Percentiles rank a stretch among this genome's conserved stretches.
Conservation (phyloP, 176 grass and related monocot species). For the Carex pumila region DNA sequence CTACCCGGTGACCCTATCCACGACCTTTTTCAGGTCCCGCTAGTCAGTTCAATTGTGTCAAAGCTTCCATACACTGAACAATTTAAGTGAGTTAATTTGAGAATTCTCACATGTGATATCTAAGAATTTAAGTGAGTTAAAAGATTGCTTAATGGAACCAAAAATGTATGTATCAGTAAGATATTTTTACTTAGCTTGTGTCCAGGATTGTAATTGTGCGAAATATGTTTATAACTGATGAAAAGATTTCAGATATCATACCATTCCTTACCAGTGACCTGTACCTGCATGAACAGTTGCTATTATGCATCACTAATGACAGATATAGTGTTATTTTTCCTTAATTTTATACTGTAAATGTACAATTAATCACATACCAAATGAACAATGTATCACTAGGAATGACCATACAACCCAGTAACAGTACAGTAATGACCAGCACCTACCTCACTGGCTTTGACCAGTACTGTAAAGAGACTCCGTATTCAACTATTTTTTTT, state of each 20-base stretch:
- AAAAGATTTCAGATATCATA: not conserved
- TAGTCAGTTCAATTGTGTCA: conserved; percentile 36
- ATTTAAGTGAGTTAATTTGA: conserved; percentile 32
- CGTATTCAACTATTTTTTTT: too few species aligned
- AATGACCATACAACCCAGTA: not conserved
- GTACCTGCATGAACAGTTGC: not conserved
- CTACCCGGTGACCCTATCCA: not conserved
- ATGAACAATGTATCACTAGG: not conserved
- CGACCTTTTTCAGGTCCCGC: conserved; percentile 36
- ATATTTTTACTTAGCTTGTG: not conserved
- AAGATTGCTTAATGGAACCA: not conserved
- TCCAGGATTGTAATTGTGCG: not conserved
- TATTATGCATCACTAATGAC: not conserved
- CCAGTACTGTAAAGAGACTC: too few species aligned
- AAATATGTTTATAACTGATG: not conserved
- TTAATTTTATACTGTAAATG: not conserved
- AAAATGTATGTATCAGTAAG: not conserved
- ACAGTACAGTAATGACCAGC: not conserved
- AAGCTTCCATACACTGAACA: conserved; percentile 60
- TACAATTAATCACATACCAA: not conserved
- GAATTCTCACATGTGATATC: not conserved
- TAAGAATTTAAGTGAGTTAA: not conserved
- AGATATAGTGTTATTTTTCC: not conserved
- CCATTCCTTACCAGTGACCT: not conserved
- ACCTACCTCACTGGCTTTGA: not conserved